Evolutionary conservation across 2,329 filamentous ascomycete genomes (phyloP), one percentile per base, ranked within the genome.

Genomic region (Ascochyta pisi): DNA sequence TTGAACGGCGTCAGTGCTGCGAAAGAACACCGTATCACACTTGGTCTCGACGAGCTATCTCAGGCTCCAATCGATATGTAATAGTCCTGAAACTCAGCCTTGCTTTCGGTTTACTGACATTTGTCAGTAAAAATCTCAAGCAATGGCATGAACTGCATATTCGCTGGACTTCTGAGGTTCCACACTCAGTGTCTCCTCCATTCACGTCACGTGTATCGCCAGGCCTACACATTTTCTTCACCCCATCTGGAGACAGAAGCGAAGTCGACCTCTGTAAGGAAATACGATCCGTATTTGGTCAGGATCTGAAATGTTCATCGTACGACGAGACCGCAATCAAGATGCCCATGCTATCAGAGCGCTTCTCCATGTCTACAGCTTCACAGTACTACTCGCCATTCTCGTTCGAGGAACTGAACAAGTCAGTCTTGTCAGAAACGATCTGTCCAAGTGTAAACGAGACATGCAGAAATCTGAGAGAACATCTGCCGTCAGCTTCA

Each of bases 141-240:
- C 80, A 84, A 66, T 86, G 84, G 61, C 84, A 89, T 66, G 87
- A 92, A 73, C 78, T 97, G 38, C 89, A 94, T 74, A 79, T 97
- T 55, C 86, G 89, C 71, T 96, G 92, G 91, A 83, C 85, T n/a
- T 85, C 86, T 13, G 78, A 85, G 2, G 66, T 70, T 6, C 67
- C 81, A 1, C 88, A 88, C 71, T 78, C 84, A 35, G 79, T 84
- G 1, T 78, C 88, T 40, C 82, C 87, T 35, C 93, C 93, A 1
- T 89, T 95, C 67, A 80, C 85, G 39, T 92, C 92, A 47, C 85
- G 90, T 55, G 76, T 92, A 13, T 87, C 91, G 2, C 88, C 93
- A 0, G 94, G 94, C 3, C 78, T 98, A 22, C 92, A 97, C 78
- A 80, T 92, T 24, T 90, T 90, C 66, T 92, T 88, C 71, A 90